Conservation (phyloP, 129 eudicot genomes). For the Lactuca saligna region DNA sequence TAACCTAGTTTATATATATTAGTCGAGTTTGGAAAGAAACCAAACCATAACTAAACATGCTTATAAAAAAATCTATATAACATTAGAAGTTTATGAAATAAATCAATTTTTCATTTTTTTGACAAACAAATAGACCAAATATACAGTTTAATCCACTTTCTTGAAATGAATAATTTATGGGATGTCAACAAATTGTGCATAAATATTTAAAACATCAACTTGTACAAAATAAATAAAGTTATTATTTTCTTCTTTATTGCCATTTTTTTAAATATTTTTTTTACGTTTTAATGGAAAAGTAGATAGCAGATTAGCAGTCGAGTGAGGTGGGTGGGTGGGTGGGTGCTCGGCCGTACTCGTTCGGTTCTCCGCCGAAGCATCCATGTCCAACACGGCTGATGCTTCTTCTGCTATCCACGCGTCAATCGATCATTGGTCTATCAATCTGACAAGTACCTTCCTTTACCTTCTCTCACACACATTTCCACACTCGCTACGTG, state of each 20-base stretch:
- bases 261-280: neutral
- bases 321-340: slow-evolving; percentile 8
- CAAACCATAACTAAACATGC: no score
- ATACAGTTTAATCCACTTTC: neutral
- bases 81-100: no score
- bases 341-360: slow-evolving; percentile 28
- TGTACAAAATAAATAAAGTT: neutral
- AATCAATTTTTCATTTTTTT: no score
- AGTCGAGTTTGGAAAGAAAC: no score
- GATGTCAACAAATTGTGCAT: slow-evolving; percentile 11
- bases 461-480: slow-evolving; percentile 19
- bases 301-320: slow-evolving; percentile 1
- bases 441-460: slow-evolving; percentile 23
- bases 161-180: neutral
- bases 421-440: slow-evolving; percentile 32
- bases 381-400: slow-evolving; percentile 30
- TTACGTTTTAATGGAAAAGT: slow-evolving; percentile 5
- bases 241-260: neutral
- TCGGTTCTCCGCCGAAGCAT: slow-evolving; percentile 17
- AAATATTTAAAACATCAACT: slow-evolving; percentile 11
- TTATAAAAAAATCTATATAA: no score
- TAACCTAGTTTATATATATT: no score
- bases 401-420: slow-evolving; percentile 35
- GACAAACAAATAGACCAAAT: no score
- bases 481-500: slow-evolving; percentile 15